A percentile compares a stretch with the other conserved stretches of the same genome.
phyloP scores from a whole-genome alignment of 2,329 filamentous ascomycete species.

The Hypoxylon sp. region DNA sequence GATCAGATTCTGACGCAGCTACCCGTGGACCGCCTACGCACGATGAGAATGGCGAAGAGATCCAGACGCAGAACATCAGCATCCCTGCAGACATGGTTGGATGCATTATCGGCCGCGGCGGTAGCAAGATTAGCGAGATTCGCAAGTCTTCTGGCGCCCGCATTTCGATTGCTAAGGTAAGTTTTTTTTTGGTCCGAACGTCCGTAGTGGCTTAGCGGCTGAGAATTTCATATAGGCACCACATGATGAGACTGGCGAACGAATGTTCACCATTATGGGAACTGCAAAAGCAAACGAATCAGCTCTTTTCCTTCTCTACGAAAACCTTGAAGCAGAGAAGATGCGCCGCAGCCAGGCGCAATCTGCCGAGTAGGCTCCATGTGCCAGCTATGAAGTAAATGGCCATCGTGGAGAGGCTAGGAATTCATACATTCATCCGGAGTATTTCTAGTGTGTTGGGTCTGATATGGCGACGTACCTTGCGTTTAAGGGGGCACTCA shows the following conservation, averaged over 20 bases:
- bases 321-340: constrained; percentile 99
- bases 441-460: constrained; percentile 62
- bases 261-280: constrained; percentile 99
- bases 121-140: constrained; percentile 99
- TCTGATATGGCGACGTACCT: constrained; percentile 65
- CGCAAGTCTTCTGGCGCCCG: constrained; percentile 95
- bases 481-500: constrained; percentile 64
- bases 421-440: constrained; percentile 54
- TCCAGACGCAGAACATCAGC: constrained; percentile 99
- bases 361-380: constrained; percentile 63
- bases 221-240: constrained; percentile 70
- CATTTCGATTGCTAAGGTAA: constrained; percentile 94
- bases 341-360: constrained; percentile 91
- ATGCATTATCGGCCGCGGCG: constrained; percentile 96
- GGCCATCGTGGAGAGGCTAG: constrained; percentile 50
- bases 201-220: constrained; percentile 36
- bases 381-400: constrained; percentile 41
- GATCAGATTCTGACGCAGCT: constrained; percentile 86
- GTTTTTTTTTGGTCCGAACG: constrained; percentile 28
- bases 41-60: constrained; percentile 96
- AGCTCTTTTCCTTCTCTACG: constrained; percentile 94
- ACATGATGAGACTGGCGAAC: constrained; percentile 96
- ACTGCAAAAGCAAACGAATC: constrained; percentile 94
- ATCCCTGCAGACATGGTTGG: constrained; percentile 99
- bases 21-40: constrained; percentile 87